phyloP scores from a whole-genome alignment of 306 rosid species.

The Biancaea sappan region DNA sequence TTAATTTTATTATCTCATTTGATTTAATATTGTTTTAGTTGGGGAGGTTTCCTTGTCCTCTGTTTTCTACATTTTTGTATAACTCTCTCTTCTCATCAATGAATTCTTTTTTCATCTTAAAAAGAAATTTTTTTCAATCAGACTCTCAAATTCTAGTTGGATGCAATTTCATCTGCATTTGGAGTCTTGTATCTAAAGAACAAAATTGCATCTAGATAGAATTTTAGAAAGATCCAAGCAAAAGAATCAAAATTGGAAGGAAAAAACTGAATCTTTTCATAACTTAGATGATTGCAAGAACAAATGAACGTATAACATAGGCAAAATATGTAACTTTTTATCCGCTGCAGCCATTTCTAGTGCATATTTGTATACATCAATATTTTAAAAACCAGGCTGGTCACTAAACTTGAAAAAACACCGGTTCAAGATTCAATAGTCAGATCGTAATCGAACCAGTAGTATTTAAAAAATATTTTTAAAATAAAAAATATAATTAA shows the following conservation, averaged over 20 bases:
- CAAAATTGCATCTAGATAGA: constrained; percentile 5
- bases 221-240: neutral
- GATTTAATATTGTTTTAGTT: neutral
- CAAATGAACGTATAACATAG: constrained; percentile 69
- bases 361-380: constrained; percentile 69
- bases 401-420: too few relatives aligned
- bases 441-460: too few relatives aligned
- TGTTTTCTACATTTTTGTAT: too few relatives aligned
- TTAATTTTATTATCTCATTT: too few relatives aligned
- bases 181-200: neutral
- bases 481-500: too few relatives aligned
- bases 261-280: constrained; percentile 11
- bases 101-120: too few relatives aligned
- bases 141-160: neutral
- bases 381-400: too few relatives aligned
- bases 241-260: neutral
- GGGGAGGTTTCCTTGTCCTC: too few relatives aligned
- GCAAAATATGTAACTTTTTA: constrained; percentile 52
- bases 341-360: constrained; percentile 56
- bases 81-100: too few relatives aligned
- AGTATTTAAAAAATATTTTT: too few relatives aligned
- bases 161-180: neutral
- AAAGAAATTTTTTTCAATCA: too few relatives aligned
- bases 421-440: too few relatives aligned
- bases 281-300: constrained; percentile 15